phyloP scores from a whole-genome alignment of 2,329 filamentous ascomycete genomes.

The Aureobasidium subglaciale region DNA sequence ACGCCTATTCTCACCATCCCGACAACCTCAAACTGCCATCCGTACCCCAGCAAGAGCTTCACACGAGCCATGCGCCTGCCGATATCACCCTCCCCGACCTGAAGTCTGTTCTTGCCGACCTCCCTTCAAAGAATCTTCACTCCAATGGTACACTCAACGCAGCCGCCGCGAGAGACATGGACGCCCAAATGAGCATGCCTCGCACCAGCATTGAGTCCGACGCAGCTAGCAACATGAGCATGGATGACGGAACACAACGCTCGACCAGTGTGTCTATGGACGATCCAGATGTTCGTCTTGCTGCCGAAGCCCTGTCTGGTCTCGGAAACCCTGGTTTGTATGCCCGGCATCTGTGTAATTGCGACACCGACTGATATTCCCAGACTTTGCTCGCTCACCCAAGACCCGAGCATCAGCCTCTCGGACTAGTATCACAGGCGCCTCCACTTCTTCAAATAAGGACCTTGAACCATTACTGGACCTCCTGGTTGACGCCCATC shows the following conservation, averaged over 20 bases:
- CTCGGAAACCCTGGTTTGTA: slow-evolving; percentile 42
- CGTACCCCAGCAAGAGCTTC: slow-evolving; percentile 33
- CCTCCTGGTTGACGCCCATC: slow-evolving; percentile 81
- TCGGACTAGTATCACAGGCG: slow-evolving; percentile 20
- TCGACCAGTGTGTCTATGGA: slow-evolving; percentile 41
- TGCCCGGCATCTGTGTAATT: not conserved
- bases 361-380: slow-evolving; percentile 12
- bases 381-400: slow-evolving; percentile 38
- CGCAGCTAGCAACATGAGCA: slow-evolving; percentile 37
- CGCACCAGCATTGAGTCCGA: slow-evolving; percentile 31
- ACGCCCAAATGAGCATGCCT: slow-evolving; percentile 18
- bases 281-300: slow-evolving; percentile 42
- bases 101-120: slow-evolving; percentile 36
- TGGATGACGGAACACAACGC: slow-evolving; percentile 30
- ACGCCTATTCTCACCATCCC: slow-evolving; percentile 37
- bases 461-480: slow-evolving; percentile 75
- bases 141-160: slow-evolving; percentile 21
- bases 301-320: slow-evolving; percentile 44
- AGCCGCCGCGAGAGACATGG: slow-evolving; percentile 23
- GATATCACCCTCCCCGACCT: slow-evolving; percentile 38
- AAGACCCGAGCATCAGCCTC: slow-evolving; percentile 25
- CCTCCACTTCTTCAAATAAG: slow-evolving; percentile 31
- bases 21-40: slow-evolving; percentile 36
- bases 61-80: slow-evolving; percentile 17
- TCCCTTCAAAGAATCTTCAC: slow-evolving; percentile 19